Percentiles rank a stretch among this genome's conserved stretches.
phyloP scores from a whole-genome alignment of 2,329 filamentous ascomycete species.

The Pestalotiopsis sp. region DNA sequence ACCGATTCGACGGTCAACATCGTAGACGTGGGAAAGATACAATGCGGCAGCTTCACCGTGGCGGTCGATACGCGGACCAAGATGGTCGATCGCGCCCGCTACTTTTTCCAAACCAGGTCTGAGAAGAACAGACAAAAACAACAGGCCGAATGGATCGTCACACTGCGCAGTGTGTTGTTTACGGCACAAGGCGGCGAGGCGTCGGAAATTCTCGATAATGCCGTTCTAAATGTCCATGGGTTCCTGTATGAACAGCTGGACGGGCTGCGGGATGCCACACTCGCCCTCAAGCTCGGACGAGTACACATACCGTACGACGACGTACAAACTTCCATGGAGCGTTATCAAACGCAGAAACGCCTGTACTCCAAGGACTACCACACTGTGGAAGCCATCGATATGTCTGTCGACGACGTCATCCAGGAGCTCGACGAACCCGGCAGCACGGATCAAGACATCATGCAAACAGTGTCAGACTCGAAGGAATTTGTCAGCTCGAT shows the following conservation, averaged over 20 bases:
- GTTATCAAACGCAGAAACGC: conserved; percentile 52
- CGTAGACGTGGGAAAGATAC: conserved; percentile 79
- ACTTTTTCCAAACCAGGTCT: conserved; percentile 80
- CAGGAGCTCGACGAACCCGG: conserved; percentile 73
- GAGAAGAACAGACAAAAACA: conserved; percentile 61
- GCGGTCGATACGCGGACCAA: conserved; percentile 90
- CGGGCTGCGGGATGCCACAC: conserved; percentile 85
- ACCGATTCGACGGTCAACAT: conserved; percentile 78
- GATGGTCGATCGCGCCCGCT: conserved; percentile 85
- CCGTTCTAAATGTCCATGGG: conserved; percentile 88
- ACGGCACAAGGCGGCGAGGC: conserved; percentile 83
- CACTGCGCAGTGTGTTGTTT: conserved; percentile 83
- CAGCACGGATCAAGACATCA: conserved; percentile 68
- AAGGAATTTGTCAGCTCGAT: conserved; percentile 92
- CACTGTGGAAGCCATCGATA: conserved; percentile 54
- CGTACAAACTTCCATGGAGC: conserved; percentile 64
- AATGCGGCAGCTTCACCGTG: conserved; percentile 82
- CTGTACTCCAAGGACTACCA: conserved; percentile 34
- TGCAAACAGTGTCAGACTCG: conserved; percentile 86
- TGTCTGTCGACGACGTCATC: conserved; percentile 73
- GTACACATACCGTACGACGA: conserved; percentile 92
- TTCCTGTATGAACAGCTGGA: conserved; percentile 84
- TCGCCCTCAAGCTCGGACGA: conserved; percentile 88
- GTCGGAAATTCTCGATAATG: conserved; percentile 85
- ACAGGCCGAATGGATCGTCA: conserved; percentile 94